Evolutionary conservation across 2,329 filamentous ascomycete genomes (phyloP), one percentile per base, ranked within the genome.

Genomic region (Elsinoe fawcettii): DNA sequence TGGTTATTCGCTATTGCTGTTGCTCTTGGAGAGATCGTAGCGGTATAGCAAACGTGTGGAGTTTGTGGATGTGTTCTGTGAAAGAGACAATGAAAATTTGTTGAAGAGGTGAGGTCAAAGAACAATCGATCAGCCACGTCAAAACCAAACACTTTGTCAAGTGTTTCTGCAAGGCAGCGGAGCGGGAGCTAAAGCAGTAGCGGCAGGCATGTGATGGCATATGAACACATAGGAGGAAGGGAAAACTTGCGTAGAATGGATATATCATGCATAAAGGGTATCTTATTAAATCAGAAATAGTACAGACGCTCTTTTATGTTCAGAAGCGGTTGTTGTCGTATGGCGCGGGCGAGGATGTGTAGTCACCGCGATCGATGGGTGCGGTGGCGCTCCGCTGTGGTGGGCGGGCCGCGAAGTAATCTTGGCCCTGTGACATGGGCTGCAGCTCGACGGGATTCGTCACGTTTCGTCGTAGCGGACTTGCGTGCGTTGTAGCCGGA

Each of bases 321-420:
- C 49, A 53, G 49, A 53, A 53, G 30, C 49, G 49, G 20, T 53
- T 46, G 22, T 43, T 51, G 30, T 25, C 34, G 49, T 37, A 53
- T 53, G 25, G 32, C 9, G 12, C 14, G 18, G 49, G 49, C 1
- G 49, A 53, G 3, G 49, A 34, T 20, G 49, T 53, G 30, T 53
- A 53, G 12, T 44, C 39, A 12, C 41, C 36, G 20, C 47, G 55
- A 18, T 56, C 53, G 6, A 57, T 53, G 22, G 60, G 60, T 16
- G 58, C 60, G 3, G 58, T 59, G 27, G 44, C 57, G 34, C 58
- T 61, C 9, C 60, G 60, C 20, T 59, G 58, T 12, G 34, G 36
- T 14, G 25, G 46, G 41, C 46, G 46, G 30, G 30, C 44, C 1
- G 39, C 22, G 16, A 23, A 51, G 23, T 36, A 51, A n/a, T 36